phyloP scores from a whole-genome alignment of 371 early-diverging fungal genomes.

The Gilbertella persicaria region DNA sequence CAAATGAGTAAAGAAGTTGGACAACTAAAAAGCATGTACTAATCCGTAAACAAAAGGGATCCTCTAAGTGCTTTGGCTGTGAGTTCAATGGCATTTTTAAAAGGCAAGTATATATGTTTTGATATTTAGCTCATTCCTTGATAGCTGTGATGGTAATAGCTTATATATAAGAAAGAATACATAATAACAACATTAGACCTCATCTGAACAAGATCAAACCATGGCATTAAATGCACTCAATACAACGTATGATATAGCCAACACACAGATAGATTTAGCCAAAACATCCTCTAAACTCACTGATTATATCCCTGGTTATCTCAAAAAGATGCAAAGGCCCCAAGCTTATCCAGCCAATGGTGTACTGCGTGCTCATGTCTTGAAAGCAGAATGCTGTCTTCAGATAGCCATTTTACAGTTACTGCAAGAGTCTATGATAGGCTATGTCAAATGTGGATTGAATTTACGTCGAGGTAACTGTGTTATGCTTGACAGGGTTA shows the following conservation, averaged over 20 bases:
- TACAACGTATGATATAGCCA: slow-evolving; percentile 43
- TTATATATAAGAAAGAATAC: too few species aligned
- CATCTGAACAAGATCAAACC: slow-evolving; percentile 49
- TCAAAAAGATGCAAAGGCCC: slow-evolving; percentile 21
- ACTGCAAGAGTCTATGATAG: slow-evolving; percentile 59
- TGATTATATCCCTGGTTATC: slow-evolving; percentile 36
- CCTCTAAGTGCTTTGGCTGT: slow-evolving; percentile 48
- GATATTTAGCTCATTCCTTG: not conserved
- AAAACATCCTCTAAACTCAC: slow-evolving; percentile 28
- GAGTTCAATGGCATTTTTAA: slow-evolving; percentile 45
- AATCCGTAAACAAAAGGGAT: slow-evolving; percentile 16
- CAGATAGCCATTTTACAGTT: slow-evolving; percentile 59
- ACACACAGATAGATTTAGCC: slow-evolving; percentile 37
- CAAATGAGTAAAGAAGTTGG: slow-evolving; percentile 15
- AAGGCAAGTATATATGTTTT: slow-evolving; percentile 13
- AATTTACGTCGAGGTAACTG: slow-evolving; percentile 36
- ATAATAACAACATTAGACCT: slow-evolving; percentile 32
- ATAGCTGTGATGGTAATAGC: slow-evolving; percentile 27
- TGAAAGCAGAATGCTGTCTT: slow-evolving; percentile 61
- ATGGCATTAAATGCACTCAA: slow-evolving; percentile 44
- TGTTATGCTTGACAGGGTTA: not conserved
- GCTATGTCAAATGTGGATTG: slow-evolving; percentile 64
- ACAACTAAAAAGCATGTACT: not conserved
- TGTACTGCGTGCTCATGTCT: slow-evolving; percentile 58
- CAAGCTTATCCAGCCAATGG: slow-evolving; percentile 47